phyloP scores from a whole-genome alignment of 495 filamentous ascomycete genomes.

The Aspergillus bridgeri region DNA sequence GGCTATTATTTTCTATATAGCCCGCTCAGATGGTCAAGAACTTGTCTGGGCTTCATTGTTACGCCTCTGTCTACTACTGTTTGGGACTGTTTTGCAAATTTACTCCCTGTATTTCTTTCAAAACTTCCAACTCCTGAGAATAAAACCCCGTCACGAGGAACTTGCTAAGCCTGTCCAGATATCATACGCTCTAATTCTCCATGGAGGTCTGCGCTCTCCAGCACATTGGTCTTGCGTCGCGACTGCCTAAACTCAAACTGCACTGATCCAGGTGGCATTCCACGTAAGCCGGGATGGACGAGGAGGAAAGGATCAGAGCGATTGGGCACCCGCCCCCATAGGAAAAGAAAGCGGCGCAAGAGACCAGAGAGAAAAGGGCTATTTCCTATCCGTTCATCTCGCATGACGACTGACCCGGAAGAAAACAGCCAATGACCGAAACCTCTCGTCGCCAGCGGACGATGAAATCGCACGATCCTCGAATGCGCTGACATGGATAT shows the following conservation, averaged over 20 bases:
- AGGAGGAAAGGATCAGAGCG: neutral
- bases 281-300: neutral
- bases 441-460: neutral
- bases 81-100: neutral
- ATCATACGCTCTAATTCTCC: neutral
- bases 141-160: neutral
- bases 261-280: neutral
- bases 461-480: neutral
- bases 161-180: neutral
- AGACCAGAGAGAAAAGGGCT: neutral
- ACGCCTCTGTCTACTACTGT: neutral
- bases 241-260: neutral
- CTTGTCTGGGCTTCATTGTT: neutral
- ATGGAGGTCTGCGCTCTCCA: neutral
- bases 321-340: too few species aligned
- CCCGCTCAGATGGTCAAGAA: neutral
- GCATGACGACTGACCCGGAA: neutral
- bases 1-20: neutral
- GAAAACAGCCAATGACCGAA: neutral
- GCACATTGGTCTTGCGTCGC: neutral
- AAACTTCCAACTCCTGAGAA: neutral
- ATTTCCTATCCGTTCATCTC: neutral
- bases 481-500: neutral
- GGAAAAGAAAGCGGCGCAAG: neutral
- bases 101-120: neutral